Base-by-base conservation (phyloP, 2,329 filamentous ascomycete genomes). In the Huntiella omanensis region DNA sequence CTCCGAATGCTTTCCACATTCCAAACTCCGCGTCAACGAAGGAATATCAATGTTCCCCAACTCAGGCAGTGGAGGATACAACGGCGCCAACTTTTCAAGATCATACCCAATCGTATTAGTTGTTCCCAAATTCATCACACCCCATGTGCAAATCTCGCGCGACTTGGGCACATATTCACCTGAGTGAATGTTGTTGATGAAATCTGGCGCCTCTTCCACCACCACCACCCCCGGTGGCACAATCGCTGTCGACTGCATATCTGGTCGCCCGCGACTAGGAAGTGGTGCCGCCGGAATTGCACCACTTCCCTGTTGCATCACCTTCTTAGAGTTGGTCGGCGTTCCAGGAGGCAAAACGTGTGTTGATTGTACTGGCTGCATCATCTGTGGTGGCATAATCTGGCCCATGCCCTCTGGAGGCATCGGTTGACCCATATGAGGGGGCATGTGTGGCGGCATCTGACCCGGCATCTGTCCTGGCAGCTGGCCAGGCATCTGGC, bases 31-130 rank as follows among this genome's bases (percentile, higher is more conserved):
- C 1, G 80, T 94, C 36, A 98, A 69, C 15, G 88, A 86, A 53
- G 87, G 80, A 22, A 96, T 80, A 56, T 98, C 88, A 52, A 96
- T 83, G 15, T 85, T 72, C 6, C 88, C 91, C 45, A 96, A 69
- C 54, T 96, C 87, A 16, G 71, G 66, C 13, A 86, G 69, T 2
- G 69, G 65, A 0, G 91, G 88, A 34, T 86, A 69, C 48, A 83
- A 80, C 0, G 87, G 85, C 55, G 78, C 83, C 55, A 76, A 68
- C 39, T 70, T 68, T 43, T 76, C 66, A 34, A 94, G 68, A 40
- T 83, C 75, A 33, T 71, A 67, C 4, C 80, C 79, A 43, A 86
- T 60, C 43, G 73, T 71, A 46, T 67, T 68, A 16, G 83, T 65
- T 4, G 77, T 72, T 34, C 74, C 66, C 10, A 87, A 64, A 49